Percentiles rank a stretch among this genome's conserved stretches.
phyloP scores from a whole-genome alignment of 306 rosid genomes.

The Prunus fruticosa region DNA sequence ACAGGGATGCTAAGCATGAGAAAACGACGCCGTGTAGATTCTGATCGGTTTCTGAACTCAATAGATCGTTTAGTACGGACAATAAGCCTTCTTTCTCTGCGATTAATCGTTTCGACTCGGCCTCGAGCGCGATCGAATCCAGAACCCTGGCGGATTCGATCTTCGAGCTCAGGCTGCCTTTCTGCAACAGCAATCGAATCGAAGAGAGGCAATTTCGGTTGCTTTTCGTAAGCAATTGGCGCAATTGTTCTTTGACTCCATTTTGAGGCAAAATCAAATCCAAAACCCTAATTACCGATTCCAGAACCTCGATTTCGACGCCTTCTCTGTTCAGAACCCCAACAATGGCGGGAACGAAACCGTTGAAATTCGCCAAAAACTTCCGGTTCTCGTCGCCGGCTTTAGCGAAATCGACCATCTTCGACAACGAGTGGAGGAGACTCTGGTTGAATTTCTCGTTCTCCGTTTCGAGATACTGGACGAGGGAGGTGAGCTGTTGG shows the following conservation, averaged over 20 bases:
- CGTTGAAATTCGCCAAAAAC: slow-evolving; percentile 24
- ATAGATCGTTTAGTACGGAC: slow-evolving; percentile 15
- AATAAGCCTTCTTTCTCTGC: slow-evolving; percentile 34
- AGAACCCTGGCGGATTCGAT: slow-evolving; percentile 33
- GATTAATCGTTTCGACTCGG: slow-evolving; percentile 34
- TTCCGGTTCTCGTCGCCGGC: slow-evolving; percentile 28
- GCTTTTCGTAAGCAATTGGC: slow-evolving; percentile 16
- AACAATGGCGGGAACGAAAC: slow-evolving; percentile 31
- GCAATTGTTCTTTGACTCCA: slow-evolving; percentile 25
- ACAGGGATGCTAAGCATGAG: slow-evolving; percentile 27
- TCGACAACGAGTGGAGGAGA: slow-evolving; percentile 14
- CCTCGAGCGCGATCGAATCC: slow-evolving; percentile 37
- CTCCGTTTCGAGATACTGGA: slow-evolving; percentile 7
- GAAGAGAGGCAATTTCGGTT: slow-evolving; percentile 30
- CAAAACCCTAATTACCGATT: slow-evolving; percentile 28
- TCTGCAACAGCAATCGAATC: slow-evolving; percentile 21
- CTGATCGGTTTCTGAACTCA: slow-evolving; percentile 10
- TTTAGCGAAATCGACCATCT: slow-evolving; percentile 27
- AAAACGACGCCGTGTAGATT: slow-evolving; percentile 33
- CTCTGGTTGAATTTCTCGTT: slow-evolving; percentile 6
- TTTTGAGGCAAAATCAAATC: slow-evolving; percentile 20
- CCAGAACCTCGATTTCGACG: slow-evolving; percentile 18
- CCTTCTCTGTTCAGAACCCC: slow-evolving; percentile 24
- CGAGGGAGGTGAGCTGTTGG: slow-evolving; percentile 23
- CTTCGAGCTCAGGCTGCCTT: slow-evolving; percentile 35